Conservation (phyloP, 192 early-diverging fungal species). For the Phycomyces nitens region DNA sequence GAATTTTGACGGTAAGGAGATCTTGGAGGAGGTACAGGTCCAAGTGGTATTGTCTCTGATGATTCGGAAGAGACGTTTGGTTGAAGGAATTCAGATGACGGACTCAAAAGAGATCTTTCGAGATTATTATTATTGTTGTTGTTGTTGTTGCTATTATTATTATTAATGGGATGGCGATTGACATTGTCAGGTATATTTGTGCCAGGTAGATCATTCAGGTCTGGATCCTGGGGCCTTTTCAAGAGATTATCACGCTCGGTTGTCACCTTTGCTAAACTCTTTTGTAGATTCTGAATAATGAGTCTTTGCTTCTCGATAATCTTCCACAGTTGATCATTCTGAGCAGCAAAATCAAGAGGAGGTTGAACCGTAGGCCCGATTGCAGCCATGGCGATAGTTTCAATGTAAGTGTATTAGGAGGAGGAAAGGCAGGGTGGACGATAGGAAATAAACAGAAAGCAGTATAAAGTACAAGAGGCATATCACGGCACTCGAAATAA, state of each 20-base stretch:
- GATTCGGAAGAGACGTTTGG: background rate
- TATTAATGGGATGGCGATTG: background rate
- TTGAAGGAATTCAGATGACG: too few species aligned
- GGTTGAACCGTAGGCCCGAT: background rate
- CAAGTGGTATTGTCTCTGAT: background rate
- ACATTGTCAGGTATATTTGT: background rate
- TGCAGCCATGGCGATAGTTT: background rate
- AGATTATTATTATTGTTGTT: too few species aligned
- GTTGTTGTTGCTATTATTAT: too few species aligned
- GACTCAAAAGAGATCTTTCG: too few species aligned
- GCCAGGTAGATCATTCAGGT: background rate
- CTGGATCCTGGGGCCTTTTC: conserved; percentile 9
- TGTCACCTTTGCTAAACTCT: conserved; percentile 42
- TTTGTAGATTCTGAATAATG: conserved; percentile 85
- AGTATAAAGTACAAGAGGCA: background rate
- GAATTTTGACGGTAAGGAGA: conserved; percentile 31
- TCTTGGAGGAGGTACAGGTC: conserved; percentile 23
- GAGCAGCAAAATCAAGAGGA: conserved; percentile 22
- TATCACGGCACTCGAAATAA: too few species aligned
- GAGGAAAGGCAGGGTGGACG: background rate
- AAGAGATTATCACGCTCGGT: conserved; percentile 41
- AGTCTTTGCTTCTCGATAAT: conserved; percentile 85
- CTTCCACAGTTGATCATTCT: conserved; percentile 90
- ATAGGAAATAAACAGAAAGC: background rate
- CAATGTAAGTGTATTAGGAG: background rate